phyloP scores from a whole-genome alignment of 2,329 filamentous ascomycete species.

The Aureobasidium sp. region DNA sequence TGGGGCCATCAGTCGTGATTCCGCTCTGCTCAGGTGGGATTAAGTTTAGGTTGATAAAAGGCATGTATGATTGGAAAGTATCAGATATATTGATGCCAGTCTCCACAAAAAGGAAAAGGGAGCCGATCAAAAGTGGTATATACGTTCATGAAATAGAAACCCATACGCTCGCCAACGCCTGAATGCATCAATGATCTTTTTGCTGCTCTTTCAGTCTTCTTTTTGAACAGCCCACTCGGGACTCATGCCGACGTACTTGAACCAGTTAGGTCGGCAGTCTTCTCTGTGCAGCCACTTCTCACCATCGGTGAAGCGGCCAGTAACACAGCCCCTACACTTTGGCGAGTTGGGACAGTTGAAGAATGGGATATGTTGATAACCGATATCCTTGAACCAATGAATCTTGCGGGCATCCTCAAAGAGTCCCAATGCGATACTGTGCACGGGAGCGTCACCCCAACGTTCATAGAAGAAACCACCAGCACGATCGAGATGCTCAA shows the following conservation, averaged over 20 bases:
- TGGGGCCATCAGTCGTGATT: too few relatives aligned
- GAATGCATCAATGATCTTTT: not conserved
- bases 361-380: slow-evolving; percentile 96
- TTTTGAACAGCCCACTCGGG: slow-evolving; percentile 32
- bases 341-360: slow-evolving; percentile 97
- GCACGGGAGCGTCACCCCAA: slow-evolving; percentile 96
- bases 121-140: slow-evolving; percentile 5
- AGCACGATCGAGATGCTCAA: slow-evolving; percentile 85
- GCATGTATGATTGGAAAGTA: too few relatives aligned
- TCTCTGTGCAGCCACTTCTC: slow-evolving; percentile 79
- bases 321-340: slow-evolving; percentile 83
- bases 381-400: slow-evolving; percentile 99
- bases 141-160: not conserved
- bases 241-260: slow-evolving; percentile 83
- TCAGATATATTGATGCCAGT: not conserved
- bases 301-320: slow-evolving; percentile 82
- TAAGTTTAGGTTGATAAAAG: too few relatives aligned
- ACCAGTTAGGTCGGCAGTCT: slow-evolving; percentile 94
- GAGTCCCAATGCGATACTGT: slow-evolving; percentile 84
- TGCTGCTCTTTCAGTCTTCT: not conserved
- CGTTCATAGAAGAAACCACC: slow-evolving; percentile 98
- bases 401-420: slow-evolving; percentile 89
- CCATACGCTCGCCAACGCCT: not conserved
- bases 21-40: too few relatives aligned
- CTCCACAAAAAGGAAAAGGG: not conserved